A percentile compares a stretch with the other conserved stretches of the same genome.
Conservation (phyloP, 805 yeast genomes). For the Scheffersomyces lignosus region DNA sequence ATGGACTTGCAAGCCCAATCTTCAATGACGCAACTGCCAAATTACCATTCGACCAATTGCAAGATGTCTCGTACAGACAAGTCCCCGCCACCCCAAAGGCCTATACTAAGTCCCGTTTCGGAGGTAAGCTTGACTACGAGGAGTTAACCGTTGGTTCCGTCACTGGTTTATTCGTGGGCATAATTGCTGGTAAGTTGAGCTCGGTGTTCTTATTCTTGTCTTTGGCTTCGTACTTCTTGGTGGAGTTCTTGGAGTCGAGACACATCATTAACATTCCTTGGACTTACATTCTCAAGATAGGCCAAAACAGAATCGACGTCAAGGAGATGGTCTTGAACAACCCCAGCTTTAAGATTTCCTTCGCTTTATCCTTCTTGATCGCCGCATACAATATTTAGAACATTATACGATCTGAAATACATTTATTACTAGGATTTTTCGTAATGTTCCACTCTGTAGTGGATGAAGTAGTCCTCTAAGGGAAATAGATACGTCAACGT, state of each 20-base stretch:
- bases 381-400: conserved; percentile 54
- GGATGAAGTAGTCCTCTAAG: not conserved
- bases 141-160: conserved; percentile 65
- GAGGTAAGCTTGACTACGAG: conserved; percentile 55
- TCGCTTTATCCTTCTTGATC: conserved; percentile 52
- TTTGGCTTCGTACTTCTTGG: conserved; percentile 38
- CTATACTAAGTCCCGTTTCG: conserved; percentile 23
- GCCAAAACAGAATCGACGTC: conserved; percentile 42
- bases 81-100: not conserved
- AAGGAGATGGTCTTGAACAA: conserved; percentile 54
- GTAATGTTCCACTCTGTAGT: not conserved
- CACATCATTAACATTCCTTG: conserved; percentile 51
- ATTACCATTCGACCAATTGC: conserved; percentile 1
- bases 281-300: conserved; percentile 34
- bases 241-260: conserved; percentile 57
- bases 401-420: too few relatives aligned
- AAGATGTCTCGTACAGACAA: not conserved
- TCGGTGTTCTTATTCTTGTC: conserved; percentile 51
- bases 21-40: conserved; percentile 11
- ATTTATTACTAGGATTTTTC: too few relatives aligned
- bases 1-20: conserved; percentile 1
- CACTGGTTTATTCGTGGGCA: conserved; percentile 58
- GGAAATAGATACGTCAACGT: not conserved
- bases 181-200: conserved; percentile 60
- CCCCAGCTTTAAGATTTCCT: conserved; percentile 62